Evolutionary conservation across 75 land plant genomes (phyloP).

Genomic region (Picea sitchensis): DNA sequence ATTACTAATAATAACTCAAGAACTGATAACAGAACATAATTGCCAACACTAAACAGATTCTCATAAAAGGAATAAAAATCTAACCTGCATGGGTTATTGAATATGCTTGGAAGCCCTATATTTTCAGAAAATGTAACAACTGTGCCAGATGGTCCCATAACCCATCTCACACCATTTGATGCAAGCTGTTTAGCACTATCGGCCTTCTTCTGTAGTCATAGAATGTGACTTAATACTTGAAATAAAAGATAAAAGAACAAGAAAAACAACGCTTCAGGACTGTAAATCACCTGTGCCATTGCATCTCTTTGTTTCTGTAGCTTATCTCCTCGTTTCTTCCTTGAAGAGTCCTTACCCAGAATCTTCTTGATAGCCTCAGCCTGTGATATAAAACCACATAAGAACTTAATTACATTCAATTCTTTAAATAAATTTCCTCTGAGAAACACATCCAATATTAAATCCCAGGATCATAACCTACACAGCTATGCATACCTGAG

Average conservation of each 20-base stretch:
- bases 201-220: slow-evolving; percentile 57
- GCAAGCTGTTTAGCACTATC: slow-evolving; percentile 49
- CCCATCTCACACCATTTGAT: slow-evolving; percentile 65
- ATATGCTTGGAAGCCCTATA: slow-evolving; percentile 67
- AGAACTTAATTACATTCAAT: neutral
- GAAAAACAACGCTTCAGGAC: neutral
- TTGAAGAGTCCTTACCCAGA: slow-evolving; percentile 72
- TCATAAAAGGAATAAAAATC: slow-evolving; percentile 16
- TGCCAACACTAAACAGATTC: neutral
- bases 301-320: slow-evolving; percentile 65
- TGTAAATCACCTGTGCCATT: slow-evolving; percentile 49
- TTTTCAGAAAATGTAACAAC: slow-evolving; percentile 70
- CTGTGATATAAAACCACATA: slow-evolving; percentile 30
- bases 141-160: slow-evolving; percentile 81
- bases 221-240: neutral
- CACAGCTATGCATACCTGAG: slow-evolving; percentile 74
- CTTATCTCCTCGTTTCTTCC: slow-evolving; percentile 75
- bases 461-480: neutral
- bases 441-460: neutral
- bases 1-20: neutral
- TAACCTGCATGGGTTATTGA: slow-evolving; percentile 69
- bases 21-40: too few species aligned
- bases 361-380: slow-evolving; percentile 94
- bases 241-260: neutral
- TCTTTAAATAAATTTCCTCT: neutral